These are phyloP conservation scores for Silene conica DNA, from an alignment of 148 eudicot species.

Conservation along the genomic window DNA sequence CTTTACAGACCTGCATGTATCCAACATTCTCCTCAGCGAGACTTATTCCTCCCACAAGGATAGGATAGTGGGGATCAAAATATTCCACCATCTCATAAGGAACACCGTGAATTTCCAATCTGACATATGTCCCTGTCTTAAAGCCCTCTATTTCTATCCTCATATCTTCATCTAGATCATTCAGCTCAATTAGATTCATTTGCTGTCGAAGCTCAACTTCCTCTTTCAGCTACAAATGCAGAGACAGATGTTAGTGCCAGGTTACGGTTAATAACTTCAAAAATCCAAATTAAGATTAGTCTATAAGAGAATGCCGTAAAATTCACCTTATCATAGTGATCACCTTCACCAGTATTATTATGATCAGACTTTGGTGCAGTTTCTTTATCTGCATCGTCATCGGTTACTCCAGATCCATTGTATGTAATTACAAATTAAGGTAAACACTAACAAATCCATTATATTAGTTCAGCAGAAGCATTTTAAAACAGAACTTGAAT, in stretches of 20 bases:
- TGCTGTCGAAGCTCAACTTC: constrained; percentile 81
- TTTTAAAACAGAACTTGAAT: neutral
- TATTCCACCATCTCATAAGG: constrained; percentile 93
- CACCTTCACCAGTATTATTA: constrained; percentile 49
- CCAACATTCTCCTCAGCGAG: constrained; percentile 95
- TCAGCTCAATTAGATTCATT: constrained; percentile 74
- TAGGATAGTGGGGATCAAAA: constrained; percentile 90
- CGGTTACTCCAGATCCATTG: constrained; percentile 54
- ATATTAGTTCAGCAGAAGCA: neutral
- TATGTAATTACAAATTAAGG: constrained; percentile 65
- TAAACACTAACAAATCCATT: constrained; percentile 15
- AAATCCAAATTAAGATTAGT: neutral
- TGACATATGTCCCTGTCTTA: constrained; percentile 78
- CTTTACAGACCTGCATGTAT: constrained; percentile 80
- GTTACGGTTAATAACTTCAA: neutral
- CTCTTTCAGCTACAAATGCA: constrained; percentile 63
- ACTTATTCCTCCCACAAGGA: constrained; percentile 86
- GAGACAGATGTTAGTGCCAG: constrained; percentile 1
- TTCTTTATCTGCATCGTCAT: constrained; percentile 51
- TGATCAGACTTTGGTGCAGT: constrained; percentile 32
- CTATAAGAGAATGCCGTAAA: constrained; percentile 7
- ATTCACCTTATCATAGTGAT: constrained; percentile 72
- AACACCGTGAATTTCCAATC: constrained; percentile 81
- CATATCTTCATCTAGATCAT: constrained; percentile 80
- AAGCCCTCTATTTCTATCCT: constrained; percentile 86